Base-by-base conservation (phyloP, 106 monocot species). In the Dioscorea alata region DNA sequence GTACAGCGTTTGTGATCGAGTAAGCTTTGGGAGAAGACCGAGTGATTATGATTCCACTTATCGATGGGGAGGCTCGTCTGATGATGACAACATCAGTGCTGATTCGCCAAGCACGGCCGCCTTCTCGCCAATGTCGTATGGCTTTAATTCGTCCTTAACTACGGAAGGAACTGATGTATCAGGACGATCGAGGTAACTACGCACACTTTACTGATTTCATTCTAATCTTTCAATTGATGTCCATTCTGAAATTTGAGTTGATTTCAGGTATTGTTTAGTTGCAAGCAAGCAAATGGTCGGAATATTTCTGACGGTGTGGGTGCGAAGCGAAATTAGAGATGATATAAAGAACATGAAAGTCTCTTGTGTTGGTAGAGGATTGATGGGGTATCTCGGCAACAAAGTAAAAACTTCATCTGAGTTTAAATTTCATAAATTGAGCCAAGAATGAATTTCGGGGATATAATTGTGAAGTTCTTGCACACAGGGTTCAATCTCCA, bases 221-320 rank as follows among this genome's bases (percentile, higher is more conserved):
- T 42, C 42, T 42, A 42, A 42, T 1, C 42, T 42, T 6, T 42
- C 6, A 5, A 42, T 42, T 10, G 6, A 42, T 42, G 42, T 42
- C 42, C 42, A 42, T 42, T 2, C 42, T 42, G 5, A 42, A 42
- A 8, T 23, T 49, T 68, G 18, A 5, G 9, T 12, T 20, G 33
- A 71, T 48, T 23, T 23, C 57, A 86, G 86, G 58, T 86, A 83
- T 24, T 79, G 80, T 61, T 68, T 86, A 63, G 83, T 86, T 51
- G 86, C 86, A 56, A 86, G 83, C 58, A 86, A 83, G 74, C 86
- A 86, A 61, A 86, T 86, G 86, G 86, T 86, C 1, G 86, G 86
- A 16, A 83, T 86, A 74, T 86, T 86, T 71, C 79, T 86, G 24
- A 86, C 67, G 57, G 68, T 86, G 8, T 86, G 86, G 86, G 83